Base-by-base conservation (phyloP, 1,284 basidiomycete species). In the Sanguinoderma infundibulare region DNA sequence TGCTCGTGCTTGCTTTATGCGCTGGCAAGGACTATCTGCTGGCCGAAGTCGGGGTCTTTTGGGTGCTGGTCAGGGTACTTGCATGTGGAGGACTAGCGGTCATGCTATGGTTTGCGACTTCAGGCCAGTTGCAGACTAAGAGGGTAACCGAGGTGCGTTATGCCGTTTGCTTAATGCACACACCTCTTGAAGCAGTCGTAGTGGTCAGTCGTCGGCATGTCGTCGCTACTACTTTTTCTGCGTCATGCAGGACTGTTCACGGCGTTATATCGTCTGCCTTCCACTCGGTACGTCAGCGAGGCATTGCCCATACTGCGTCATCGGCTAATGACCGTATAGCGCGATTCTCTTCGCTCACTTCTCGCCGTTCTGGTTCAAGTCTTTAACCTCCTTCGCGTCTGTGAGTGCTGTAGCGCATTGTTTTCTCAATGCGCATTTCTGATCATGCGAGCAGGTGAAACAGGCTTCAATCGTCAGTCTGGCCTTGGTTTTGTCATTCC, bases 131-230 rank as follows among this genome's bases (percentile, higher is more conserved):
- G 59, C 76, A 77, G 53, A 86, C 80, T 66, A 79, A 79, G 66
- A 81, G 79, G 60, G 76, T 78, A 34, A 80, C 89, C 36, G 88
- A 91, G 80, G 89, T 89, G 69, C 50, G 47, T 56, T n/a, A 24
- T 17, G 6, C 42, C 40, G 30, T 28, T 26, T 57, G 34, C 12
- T 51, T 20, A 2, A 17, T 5, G 36, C 55, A 1, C 51, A 92
- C 20, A 14, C 34, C 54, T 38, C 53, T 39, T 50, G 38, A 20
- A 55, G 26, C 9, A 17, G 2, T 30, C 53, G 2, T 49, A 92
- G 91, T 91, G 89, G 87, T 81, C 88, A 15, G 83, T 85, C 15
- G 73, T 91, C 8, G 89, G 81, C 3, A 83, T 86, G 69, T 82
- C 87, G 22, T 90, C 90, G 0, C 70, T 91, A 52, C 69, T 91